A percentile compares a stretch with the other conserved stretches of the same genome.
phyloP scores from a whole-genome alignment of 169 alveolate genomes.

The Eimeria praecox region DNA sequence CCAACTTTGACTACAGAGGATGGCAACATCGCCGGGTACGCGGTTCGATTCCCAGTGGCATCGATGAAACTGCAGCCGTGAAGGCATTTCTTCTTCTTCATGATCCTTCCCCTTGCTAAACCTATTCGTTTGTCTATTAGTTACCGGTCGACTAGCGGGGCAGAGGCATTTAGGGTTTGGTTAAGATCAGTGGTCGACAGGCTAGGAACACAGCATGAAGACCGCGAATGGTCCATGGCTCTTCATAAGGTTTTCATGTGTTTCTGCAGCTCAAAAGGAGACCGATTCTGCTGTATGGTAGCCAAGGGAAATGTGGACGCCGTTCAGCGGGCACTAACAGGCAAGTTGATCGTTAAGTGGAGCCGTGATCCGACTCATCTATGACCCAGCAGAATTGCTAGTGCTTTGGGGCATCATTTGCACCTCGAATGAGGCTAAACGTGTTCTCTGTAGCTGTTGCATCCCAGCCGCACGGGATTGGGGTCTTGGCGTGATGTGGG shows the following conservation, averaged over 20 bases:
- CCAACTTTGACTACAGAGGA: not conserved
- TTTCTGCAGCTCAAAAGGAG: slow-evolving; percentile 46
- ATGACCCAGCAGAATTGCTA: not conserved
- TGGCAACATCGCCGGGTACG: not conserved
- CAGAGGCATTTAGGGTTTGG: not conserved
- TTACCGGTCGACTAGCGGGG: not conserved
- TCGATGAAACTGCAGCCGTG: not conserved
- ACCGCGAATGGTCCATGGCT: not conserved
- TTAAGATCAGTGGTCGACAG: no score
- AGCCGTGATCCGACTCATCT: no score
- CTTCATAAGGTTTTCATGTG: not conserved
- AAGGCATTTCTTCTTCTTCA: not conserved
- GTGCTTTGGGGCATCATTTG: not conserved
- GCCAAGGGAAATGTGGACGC: not conserved
- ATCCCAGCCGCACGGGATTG: no score
- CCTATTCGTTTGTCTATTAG: not conserved
- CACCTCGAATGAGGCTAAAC: not conserved
- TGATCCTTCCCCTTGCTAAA: not conserved
- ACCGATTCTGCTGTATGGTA: not conserved
- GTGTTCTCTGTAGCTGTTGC: no score
- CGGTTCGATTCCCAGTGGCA: not conserved
- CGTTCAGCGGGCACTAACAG: not conserved
- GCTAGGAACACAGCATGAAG: no score
- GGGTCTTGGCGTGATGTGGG: no score
- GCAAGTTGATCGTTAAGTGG: not conserved